phyloP scores from a whole-genome alignment of 2,329 filamentous ascomycete species.

The Botrytis tulipae region DNA sequence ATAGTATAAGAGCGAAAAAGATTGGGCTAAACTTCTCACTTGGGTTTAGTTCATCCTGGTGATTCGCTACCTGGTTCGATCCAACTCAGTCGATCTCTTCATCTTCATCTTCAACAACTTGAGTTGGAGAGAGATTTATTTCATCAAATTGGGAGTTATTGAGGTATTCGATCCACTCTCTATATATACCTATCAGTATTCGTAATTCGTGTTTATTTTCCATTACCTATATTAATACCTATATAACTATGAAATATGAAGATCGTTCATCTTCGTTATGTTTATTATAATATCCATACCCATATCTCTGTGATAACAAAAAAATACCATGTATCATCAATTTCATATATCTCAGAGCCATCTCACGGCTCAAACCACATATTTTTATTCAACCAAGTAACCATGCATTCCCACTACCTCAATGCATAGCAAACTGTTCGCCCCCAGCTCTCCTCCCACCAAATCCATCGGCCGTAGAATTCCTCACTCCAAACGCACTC shows the following conservation, averaged over 20 bases:
- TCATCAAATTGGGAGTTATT: not conserved
- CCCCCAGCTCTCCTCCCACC: not conserved
- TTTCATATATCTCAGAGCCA: not conserved
- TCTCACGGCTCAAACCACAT: not conserved
- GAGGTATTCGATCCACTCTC: not conserved
- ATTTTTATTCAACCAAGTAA: accelerated
- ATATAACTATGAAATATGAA: not conserved
- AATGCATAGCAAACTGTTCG: not conserved
- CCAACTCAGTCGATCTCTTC: not conserved
- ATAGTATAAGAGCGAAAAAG: not conserved
- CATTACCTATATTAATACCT: not conserved
- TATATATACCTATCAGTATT: not conserved
- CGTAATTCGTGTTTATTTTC: not conserved
- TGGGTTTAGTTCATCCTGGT: not conserved
- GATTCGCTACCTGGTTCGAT: not conserved
- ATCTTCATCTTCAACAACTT: not conserved
- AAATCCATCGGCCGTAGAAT: slow-evolving; percentile 13
- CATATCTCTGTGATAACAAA: not conserved
- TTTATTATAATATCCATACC: not conserved
- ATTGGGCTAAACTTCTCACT: not conserved
- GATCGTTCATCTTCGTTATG: not conserved
- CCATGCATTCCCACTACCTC: not conserved
- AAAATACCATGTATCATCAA: not conserved
- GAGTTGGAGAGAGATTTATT: not conserved
- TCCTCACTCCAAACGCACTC: slow-evolving; percentile 32